Evolutionary conservation across 148 eudicot species (phyloP).

Genomic region (Dysphania ambrosioides): DNA sequence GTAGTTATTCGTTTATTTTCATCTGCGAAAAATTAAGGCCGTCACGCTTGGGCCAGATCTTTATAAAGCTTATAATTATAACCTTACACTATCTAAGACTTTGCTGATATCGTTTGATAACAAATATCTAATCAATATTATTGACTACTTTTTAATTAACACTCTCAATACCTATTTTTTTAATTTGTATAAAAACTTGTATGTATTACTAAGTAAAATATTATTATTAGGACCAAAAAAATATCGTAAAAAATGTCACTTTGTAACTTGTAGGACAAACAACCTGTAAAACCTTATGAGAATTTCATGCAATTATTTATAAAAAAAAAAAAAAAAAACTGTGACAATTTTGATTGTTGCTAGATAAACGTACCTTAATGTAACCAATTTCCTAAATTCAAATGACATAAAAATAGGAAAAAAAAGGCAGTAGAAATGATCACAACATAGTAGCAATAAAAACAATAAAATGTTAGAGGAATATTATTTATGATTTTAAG

Average conservation of each 20-base stretch:
- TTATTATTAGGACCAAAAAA: too few species aligned
- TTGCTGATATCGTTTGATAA: not conserved
- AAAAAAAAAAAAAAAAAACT: too few species aligned
- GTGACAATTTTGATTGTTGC: too few species aligned
- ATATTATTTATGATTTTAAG: too few species aligned
- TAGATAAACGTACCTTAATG: too few species aligned
- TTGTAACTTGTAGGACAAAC: not conserved
- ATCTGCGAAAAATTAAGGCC: not conserved
- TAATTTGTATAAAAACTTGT: not conserved
- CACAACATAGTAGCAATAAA: not conserved
- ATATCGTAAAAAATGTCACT: not conserved
- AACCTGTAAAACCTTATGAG: not conserved
- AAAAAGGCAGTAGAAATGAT: not conserved
- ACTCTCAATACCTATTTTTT: not conserved
- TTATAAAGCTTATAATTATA: constrained; percentile 10
- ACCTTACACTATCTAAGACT: not conserved
- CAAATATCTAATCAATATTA: too few species aligned
- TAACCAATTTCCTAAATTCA: too few species aligned
- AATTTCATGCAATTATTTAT: not conserved
- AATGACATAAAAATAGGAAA: too few species aligned
- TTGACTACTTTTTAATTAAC: too few species aligned
- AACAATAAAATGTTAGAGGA: not conserved
- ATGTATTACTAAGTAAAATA: not conserved
- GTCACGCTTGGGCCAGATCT: not conserved
- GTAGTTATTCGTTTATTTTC: not conserved